Percentiles rank a stretch among this genome's conserved stretches.
phyloP scores from a whole-genome alignment of 2,329 filamentous ascomycete genomes.

The Aspergillus tamarii region DNA sequence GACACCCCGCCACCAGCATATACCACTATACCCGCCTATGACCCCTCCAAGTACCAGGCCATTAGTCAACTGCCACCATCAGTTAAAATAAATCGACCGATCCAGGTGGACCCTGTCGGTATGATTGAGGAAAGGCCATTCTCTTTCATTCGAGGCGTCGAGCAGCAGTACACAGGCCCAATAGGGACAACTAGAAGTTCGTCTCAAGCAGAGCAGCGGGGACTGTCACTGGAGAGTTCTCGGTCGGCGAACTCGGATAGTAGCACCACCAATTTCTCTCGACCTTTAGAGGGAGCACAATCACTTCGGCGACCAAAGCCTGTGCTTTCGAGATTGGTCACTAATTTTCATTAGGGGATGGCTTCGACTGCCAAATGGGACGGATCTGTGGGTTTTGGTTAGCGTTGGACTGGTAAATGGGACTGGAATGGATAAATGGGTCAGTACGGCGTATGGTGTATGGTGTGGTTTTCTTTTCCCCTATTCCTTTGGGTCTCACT shows the following conservation, averaged over 20 bases:
- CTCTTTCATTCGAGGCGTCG: constrained; percentile 1
- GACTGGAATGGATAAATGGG: not conserved
- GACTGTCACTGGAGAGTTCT: constrained; percentile 9
- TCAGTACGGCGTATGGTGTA: not conserved
- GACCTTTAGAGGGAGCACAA: constrained; percentile 7
- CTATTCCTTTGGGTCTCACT: not conserved
- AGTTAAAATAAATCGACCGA: constrained; percentile 1
- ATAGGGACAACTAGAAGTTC: not conserved
- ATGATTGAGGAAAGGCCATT: constrained; percentile 4
- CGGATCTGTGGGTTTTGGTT: not conserved
- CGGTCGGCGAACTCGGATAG: constrained; percentile 7
- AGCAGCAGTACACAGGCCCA: not conserved
- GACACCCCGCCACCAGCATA: constrained; percentile 32
- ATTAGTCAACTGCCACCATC: constrained; percentile 11
- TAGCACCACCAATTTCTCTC: constrained; percentile 5
- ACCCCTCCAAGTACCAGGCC: constrained; percentile 36
- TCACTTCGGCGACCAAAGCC: constrained; percentile 35
- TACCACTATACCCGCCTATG: constrained; percentile 35
- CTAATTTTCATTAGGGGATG: constrained; percentile 31
- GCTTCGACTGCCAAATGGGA: not conserved
- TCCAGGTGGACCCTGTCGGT: not conserved
- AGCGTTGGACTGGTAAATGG: constrained; percentile 1
- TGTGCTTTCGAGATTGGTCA: constrained; percentile 39
- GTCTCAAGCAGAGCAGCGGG: not conserved
- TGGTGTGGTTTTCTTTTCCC: not conserved